These are phyloP conservation scores for Colletotrichum liriopes DNA, from an alignment of 2,329 filamentous ascomycete species.

Conservation along the genomic window DNA sequence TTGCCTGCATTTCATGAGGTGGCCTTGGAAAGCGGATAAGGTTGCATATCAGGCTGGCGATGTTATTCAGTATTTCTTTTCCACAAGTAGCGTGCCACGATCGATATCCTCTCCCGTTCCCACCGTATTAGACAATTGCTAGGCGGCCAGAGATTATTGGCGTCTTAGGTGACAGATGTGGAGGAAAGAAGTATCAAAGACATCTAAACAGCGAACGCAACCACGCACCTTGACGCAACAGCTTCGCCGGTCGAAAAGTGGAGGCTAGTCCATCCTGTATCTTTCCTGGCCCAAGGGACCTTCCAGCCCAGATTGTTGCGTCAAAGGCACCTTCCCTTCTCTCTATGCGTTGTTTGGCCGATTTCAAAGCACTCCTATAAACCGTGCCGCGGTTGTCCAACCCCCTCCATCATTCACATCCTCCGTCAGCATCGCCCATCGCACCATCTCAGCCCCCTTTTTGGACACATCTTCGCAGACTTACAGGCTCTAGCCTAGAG, in stretches of 20 bases:
- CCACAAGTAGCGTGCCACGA: slow-evolving; percentile 10
- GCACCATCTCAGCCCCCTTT: slow-evolving; percentile 20
- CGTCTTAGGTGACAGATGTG: not conserved
- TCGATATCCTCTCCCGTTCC: slow-evolving; percentile 12
- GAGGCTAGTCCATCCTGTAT: not conserved
- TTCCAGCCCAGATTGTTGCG: not conserved
- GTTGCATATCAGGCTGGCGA: not conserved
- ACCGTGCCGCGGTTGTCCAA: not conserved
- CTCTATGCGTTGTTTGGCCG: too few relatives aligned
- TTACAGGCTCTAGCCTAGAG: slow-evolving; percentile 34
- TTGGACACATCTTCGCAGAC: slow-evolving; percentile 38
- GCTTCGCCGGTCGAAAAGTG: too few relatives aligned
- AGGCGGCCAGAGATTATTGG: not conserved
- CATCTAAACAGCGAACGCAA: not conserved
- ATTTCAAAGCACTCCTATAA: not conserved
- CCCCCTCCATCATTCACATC: slow-evolving; percentile 2
- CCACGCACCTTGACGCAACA: not conserved
- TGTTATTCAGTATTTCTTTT: not conserved
- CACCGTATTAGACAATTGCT: not conserved
- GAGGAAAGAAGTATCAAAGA: not conserved
- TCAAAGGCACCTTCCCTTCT: not conserved
- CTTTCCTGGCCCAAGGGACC: not conserved
- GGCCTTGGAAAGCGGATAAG: not conserved
- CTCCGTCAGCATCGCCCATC: slow-evolving; percentile 16
- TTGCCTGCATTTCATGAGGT: not conserved